Evolutionary conservation across 176 grass and related monocot genomes (phyloP).

Genomic region (Raddia guianensis): DNA sequence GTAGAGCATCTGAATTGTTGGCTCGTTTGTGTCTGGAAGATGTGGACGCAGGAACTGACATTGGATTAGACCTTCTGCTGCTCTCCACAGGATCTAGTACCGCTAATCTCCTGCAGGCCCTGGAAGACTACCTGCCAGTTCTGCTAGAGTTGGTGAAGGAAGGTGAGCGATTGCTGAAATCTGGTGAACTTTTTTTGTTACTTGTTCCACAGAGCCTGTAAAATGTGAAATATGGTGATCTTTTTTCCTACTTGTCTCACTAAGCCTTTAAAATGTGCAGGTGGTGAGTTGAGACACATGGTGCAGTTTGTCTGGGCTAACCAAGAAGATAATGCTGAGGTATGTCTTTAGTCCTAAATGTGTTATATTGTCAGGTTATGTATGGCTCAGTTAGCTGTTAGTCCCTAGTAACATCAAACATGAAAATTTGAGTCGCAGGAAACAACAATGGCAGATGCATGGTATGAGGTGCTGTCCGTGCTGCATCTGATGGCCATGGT

Average conservation of each 20-base stretch:
- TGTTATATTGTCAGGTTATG: neutral
- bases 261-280: constrained; percentile 38
- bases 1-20: constrained; percentile 31
- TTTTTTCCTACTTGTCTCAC: neutral
- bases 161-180: constrained; percentile 44
- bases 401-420: constrained; percentile 22
- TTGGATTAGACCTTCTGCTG: neutral
- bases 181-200: neutral
- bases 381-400: constrained; percentile 27
- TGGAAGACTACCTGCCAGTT: constrained; percentile 78
- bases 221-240: too few species aligned
- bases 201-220: neutral
- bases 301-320: constrained; percentile 84
- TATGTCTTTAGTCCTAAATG: constrained; percentile 12
- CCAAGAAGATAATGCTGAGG: constrained; percentile 80
- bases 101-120: constrained; percentile 66
- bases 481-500: constrained; percentile 94
- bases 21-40: constrained; percentile 20
- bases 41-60: constrained; percentile 35
- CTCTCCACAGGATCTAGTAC: constrained; percentile 56
- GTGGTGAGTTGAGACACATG: constrained; percentile 50
- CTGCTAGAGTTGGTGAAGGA: constrained; percentile 81
- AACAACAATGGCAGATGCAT: constrained; percentile 76
- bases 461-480: constrained; percentile 95
- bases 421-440: constrained; percentile 55